Percentiles rank a stretch among this genome's conserved stretches.
Conservation (phyloP, 1,284 basidiomycete genomes). For the Ustilago vetiveriae region DNA sequence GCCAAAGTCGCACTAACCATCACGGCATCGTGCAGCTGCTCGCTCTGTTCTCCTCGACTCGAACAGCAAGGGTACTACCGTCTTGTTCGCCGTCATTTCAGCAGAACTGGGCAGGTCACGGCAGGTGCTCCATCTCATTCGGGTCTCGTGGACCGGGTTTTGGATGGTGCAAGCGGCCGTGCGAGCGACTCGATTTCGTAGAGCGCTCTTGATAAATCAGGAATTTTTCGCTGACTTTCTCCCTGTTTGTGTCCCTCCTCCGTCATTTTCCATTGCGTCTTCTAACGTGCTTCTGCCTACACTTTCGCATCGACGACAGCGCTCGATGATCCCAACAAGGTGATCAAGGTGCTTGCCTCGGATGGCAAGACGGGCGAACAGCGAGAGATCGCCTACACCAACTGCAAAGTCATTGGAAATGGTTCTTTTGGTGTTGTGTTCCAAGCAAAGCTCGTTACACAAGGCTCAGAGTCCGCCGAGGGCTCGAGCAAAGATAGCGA, state of each 20-base stretch:
- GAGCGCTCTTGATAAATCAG: too few relatives aligned
- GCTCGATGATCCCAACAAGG: conserved; percentile 88
- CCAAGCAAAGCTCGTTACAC: conserved; percentile 73
- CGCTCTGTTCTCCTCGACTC: too few relatives aligned
- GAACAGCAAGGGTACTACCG: too few relatives aligned
- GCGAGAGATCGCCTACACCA: conserved; percentile 90
- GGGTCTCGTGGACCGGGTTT: too few relatives aligned
- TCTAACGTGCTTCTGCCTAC: background rate
- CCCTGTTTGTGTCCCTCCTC: background rate
- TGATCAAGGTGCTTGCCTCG: conserved; percentile 92
- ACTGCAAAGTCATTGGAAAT: conserved; percentile 98
- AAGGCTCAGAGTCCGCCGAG: conserved; percentile 33
- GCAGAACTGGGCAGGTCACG: too few relatives aligned
- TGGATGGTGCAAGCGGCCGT: too few relatives aligned
- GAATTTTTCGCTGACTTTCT: background rate
- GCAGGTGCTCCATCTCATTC: too few relatives aligned
- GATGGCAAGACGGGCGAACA: conserved; percentile 92
- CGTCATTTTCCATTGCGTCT: background rate
- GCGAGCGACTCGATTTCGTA: too few relatives aligned
- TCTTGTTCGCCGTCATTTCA: too few relatives aligned
- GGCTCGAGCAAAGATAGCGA: conserved; percentile 53
- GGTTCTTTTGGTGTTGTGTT: conserved; percentile 99
- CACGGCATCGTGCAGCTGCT: too few relatives aligned
- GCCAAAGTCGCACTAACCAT: background rate
- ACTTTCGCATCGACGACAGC: conserved; percentile 6